Evolutionary conservation across 1,139 yeast species (phyloP).

Genomic region (Blastobotrys buckinghamii): DNA sequence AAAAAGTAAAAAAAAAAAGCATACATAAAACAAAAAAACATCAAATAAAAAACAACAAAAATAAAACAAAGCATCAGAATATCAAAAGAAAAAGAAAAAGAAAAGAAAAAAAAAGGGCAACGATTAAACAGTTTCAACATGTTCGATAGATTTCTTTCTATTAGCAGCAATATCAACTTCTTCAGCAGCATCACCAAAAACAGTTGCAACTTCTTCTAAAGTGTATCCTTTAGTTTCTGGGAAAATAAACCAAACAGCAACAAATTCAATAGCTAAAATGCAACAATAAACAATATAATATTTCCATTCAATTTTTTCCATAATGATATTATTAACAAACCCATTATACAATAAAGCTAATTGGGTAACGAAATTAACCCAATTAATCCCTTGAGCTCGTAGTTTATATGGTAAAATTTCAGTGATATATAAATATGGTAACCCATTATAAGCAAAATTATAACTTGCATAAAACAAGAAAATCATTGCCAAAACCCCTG

Average conservation of each 20-base stretch:
- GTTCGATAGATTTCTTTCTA: conserved; percentile 1
- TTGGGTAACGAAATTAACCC: conserved; percentile 22
- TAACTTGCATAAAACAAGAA: conserved; percentile 22
- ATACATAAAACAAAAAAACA: too few relatives aligned
- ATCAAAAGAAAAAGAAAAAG: neutral
- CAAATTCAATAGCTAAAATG: conserved; percentile 13
- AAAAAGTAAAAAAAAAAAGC: too few relatives aligned
- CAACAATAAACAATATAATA: conserved; percentile 43
- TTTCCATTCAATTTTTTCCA: conserved; percentile 54
- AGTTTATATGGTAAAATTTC: conserved; percentile 39
- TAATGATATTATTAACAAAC: conserved; percentile 54
- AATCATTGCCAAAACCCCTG: conserved; percentile 24
- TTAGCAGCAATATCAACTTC: conserved; percentile 2
- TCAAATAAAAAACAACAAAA: neutral
- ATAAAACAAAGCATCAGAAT: neutral
- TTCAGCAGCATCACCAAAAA: conserved; percentile 12
- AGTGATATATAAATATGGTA: conserved; percentile 34
- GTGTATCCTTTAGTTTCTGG: conserved; percentile 91
- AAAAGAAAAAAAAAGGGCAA: neutral
- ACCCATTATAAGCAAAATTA: conserved; percentile 20
- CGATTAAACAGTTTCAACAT: conserved; percentile 2
- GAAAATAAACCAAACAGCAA: conserved; percentile 65
- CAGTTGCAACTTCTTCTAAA: conserved; percentile 63
- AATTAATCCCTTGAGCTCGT: conserved; percentile 33
- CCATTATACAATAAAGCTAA: conserved; percentile 36